phyloP scores from a whole-genome alignment of 768 basidiomycete genomes.

The Fistulinella prunicolor region DNA sequence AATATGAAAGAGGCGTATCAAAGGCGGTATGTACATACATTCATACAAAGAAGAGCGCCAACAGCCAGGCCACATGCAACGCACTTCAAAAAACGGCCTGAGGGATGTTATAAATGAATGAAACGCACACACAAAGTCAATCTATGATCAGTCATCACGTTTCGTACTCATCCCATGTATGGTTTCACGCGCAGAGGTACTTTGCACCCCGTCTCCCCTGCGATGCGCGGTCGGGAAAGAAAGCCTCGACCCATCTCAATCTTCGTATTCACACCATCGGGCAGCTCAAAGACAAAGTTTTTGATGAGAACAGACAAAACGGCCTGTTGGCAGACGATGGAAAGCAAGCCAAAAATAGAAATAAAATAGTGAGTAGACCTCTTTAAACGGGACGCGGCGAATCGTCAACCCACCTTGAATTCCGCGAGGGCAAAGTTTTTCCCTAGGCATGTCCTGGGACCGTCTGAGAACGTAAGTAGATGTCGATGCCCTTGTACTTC shows the following conservation, averaged over 20 bases:
- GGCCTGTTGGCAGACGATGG: slow-evolving; percentile 28
- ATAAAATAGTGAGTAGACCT: no score
- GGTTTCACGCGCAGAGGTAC: slow-evolving; percentile 27
- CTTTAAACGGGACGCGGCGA: no score
- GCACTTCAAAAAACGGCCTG: no score
- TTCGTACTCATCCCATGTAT: slow-evolving; percentile 8
- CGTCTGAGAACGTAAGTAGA: slow-evolving; percentile 50
- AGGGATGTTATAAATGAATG: no score
- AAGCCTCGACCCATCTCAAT: slow-evolving; percentile 16
- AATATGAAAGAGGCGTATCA: no score
- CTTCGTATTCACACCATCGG: slow-evolving; percentile 36
- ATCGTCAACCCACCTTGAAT: slow-evolving; percentile 27
- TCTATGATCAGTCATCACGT: no score
- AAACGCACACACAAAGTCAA: no score
- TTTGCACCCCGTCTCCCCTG: slow-evolving; percentile 21
- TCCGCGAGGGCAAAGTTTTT: slow-evolving; percentile 45
- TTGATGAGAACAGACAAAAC: slow-evolving; percentile 40
- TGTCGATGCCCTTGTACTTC: slow-evolving; percentile 50
- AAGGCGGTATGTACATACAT: no score
- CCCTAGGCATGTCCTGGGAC: slow-evolving; percentile 50
- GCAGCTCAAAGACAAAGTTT: slow-evolving; percentile 37
- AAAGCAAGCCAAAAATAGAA: no score
- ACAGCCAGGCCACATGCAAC: no score
- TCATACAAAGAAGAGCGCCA: no score
- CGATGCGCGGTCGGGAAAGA: slow-evolving; percentile 14